phyloP scores from a whole-genome alignment of 1,139 yeast species.

The Diutina ranongensis region DNA sequence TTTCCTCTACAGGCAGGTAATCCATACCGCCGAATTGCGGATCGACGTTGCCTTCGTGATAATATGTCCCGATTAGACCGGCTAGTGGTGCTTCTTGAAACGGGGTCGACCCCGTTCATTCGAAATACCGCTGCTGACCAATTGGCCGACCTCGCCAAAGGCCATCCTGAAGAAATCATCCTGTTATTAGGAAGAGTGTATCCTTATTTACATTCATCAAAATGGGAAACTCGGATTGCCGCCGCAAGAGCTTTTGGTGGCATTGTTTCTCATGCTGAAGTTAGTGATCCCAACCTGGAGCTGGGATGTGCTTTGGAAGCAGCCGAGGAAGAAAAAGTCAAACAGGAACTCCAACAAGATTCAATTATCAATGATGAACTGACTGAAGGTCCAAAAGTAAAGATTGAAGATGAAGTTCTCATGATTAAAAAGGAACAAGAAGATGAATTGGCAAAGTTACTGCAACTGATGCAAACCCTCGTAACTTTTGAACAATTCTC shows the following conservation, averaged over 20 bases:
- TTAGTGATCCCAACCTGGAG: constrained; percentile 73
- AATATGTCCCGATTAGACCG: constrained; percentile 52
- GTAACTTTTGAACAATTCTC: constrained; percentile 55
- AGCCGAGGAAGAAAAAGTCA: constrained; percentile 11
- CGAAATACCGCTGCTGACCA: constrained; percentile 97
- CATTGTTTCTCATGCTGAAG: constrained; percentile 63
- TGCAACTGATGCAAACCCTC: constrained; percentile 35
- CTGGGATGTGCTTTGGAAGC: constrained; percentile 14
- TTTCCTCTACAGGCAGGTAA: not conserved
- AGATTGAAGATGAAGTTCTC: constrained; percentile 16
- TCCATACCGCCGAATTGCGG: not conserved
- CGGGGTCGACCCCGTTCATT: constrained; percentile 90
- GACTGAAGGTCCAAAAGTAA: constrained; percentile 10
- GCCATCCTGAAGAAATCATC: constrained; percentile 88
- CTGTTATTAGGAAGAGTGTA: constrained; percentile 80
- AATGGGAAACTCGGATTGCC: constrained; percentile 95
- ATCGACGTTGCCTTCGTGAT: not conserved
- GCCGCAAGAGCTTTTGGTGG: constrained; percentile 96
- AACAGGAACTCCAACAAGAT: constrained; percentile 7
- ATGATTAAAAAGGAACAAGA: constrained; percentile 31
- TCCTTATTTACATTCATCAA: constrained; percentile 70
- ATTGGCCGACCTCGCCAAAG: constrained; percentile 83
- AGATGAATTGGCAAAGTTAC: constrained; percentile 34
- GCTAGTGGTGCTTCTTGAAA: constrained; percentile 71
- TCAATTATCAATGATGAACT: constrained; percentile 8